Percentiles rank a stretch among this genome's conserved stretches.
phyloP scores from a whole-genome alignment of 2,329 filamentous ascomycete genomes.

The Aureobasidium sp. region DNA sequence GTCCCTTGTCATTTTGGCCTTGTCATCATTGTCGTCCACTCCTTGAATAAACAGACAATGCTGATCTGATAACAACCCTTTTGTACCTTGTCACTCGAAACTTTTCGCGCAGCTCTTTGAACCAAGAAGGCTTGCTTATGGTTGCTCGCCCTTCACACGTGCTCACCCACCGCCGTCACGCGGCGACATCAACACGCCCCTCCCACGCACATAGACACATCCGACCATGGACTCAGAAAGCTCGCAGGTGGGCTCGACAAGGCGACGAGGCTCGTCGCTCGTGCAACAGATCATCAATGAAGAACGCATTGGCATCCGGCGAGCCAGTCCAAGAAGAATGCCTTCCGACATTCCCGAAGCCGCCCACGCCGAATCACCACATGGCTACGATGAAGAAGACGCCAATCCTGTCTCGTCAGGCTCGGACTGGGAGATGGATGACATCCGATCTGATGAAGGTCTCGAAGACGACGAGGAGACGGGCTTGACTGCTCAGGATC shows the following conservation, averaged over 20 bases:
- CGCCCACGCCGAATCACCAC: slow-evolving; percentile 14
- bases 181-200: not conserved
- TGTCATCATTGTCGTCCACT: not conserved
- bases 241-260: slow-evolving; percentile 11
- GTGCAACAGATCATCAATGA: slow-evolving; percentile 12
- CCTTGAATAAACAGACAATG: slow-evolving; percentile 5
- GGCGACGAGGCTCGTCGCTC: slow-evolving; percentile 7
- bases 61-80: not conserved
- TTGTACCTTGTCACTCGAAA: not conserved
- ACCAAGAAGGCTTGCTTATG: slow-evolving; percentile 1
- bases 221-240: slow-evolving; percentile 1
- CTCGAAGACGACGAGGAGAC: slow-evolving; percentile 81
- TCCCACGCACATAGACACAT: not conserved
- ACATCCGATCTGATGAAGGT: slow-evolving; percentile 60
- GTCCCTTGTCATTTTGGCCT: not conserved
- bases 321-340: slow-evolving; percentile 10
- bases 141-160: slow-evolving; percentile 1
- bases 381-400: slow-evolving; percentile 28
- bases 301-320: not conserved
- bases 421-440: slow-evolving; percentile 51
- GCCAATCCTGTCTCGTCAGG: slow-evolving; percentile 31
- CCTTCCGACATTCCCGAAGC: slow-evolving; percentile 16
- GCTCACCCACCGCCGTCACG: not conserved
- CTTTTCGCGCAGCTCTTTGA: not conserved
- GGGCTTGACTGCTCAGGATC: slow-evolving; percentile 69